Conservation (phyloP, 352 stramenopile species). For the Phytophthora constricta region DNA sequence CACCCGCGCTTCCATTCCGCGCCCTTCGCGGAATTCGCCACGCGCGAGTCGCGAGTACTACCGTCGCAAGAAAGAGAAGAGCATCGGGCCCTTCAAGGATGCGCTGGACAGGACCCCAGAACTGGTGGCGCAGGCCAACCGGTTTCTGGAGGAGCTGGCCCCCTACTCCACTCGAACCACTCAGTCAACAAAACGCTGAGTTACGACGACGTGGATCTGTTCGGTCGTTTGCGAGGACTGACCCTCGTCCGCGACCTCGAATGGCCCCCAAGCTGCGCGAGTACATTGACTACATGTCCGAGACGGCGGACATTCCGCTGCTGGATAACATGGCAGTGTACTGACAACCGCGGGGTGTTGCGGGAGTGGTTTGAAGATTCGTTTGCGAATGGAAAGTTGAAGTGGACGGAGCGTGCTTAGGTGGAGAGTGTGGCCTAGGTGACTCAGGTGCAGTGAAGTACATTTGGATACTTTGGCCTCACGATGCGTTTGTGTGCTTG, state of each 20-base stretch:
- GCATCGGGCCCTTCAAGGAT: constrained; percentile 44
- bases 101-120: constrained; percentile 51
- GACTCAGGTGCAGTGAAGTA: too few relatives aligned
- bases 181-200: constrained; percentile 59
- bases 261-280: constrained; percentile 61
- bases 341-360: too few relatives aligned
- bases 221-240: constrained; percentile 51
- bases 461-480: too few relatives aligned
- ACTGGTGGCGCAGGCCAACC: constrained; percentile 50
- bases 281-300: constrained; percentile 60
- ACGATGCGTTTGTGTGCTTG: too few relatives aligned
- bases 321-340: constrained; percentile 58
- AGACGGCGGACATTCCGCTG: constrained; percentile 53
- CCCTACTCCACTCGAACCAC: constrained; percentile 50
- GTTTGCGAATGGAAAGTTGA: too few relatives aligned
- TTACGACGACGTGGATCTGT: constrained; percentile 73
- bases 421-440: too few relatives aligned
- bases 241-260: constrained; percentile 61
- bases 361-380: too few relatives aligned
- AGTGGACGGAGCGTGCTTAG: neutral
- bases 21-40: constrained; percentile 60
- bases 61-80: constrained; percentile 56
- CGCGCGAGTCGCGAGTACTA: constrained; percentile 59
- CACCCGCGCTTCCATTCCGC: constrained; percentile 51
- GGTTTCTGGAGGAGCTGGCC: constrained; percentile 41